phyloP scores from a whole-genome alignment of 2,329 filamentous ascomycete genomes.

The Diaporthe destruens region DNA sequence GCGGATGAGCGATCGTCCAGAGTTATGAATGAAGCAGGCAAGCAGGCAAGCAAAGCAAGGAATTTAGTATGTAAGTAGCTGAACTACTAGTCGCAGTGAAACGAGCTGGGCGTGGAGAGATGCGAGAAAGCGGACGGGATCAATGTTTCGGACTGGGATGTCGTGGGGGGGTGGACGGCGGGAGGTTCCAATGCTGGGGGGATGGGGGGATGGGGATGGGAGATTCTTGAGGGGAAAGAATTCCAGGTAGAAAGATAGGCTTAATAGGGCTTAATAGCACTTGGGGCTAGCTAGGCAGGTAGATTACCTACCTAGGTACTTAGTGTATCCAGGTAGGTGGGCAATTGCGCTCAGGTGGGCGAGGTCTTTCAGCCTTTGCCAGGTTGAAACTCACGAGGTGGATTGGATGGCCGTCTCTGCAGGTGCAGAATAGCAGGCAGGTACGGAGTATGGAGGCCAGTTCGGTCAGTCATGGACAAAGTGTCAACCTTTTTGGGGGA shows the following conservation, averaged over 20 bases:
- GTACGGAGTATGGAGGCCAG: too few relatives aligned
- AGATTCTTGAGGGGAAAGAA: constrained; percentile 19
- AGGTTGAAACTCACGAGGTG: constrained; percentile 1
- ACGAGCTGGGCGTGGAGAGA: constrained; percentile 25
- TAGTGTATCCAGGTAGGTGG: too few relatives aligned
- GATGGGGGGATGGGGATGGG: constrained; percentile 12
- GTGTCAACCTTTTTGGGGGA: constrained; percentile 15
- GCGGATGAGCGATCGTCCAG: constrained; percentile 30
- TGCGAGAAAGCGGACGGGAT: constrained; percentile 30
- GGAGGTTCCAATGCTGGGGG: not conserved
- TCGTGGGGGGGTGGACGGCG: constrained; percentile 16
- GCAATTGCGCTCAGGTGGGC: constrained; percentile 11
- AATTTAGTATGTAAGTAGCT: constrained; percentile 11
- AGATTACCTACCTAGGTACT: too few relatives aligned
- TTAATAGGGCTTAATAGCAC: too few relatives aligned
- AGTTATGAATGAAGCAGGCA: constrained; percentile 23
- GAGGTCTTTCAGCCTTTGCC: constrained; percentile 7
- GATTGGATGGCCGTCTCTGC: not conserved
- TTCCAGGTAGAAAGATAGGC: not conserved
- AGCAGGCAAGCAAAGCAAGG: constrained; percentile 2
- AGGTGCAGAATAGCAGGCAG: not conserved
- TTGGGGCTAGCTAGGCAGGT: too few relatives aligned
- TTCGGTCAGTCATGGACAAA: constrained; percentile 3
- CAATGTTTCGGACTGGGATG: constrained; percentile 41
- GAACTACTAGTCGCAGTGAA: constrained; percentile 29